These are phyloP conservation scores for Plectosphaerella plurivora DNA, from an alignment of 2,329 filamentous ascomycete genomes.

Conservation along the genomic window DNA sequence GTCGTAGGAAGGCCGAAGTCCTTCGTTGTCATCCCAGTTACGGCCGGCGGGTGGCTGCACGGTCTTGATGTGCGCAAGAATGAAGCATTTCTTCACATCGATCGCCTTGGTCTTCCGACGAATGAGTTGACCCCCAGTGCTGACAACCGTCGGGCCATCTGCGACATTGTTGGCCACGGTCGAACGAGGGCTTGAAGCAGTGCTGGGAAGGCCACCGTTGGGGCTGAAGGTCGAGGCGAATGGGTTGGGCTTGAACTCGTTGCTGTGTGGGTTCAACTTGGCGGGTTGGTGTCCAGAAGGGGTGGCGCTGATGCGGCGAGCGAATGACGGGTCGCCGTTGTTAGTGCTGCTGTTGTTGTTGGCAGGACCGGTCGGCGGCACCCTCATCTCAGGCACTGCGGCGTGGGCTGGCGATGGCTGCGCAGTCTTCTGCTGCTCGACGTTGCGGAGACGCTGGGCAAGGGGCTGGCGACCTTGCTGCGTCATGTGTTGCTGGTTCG, in stretches of 20 bases:
- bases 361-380: constrained; percentile 70
- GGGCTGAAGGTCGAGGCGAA: constrained; percentile 80
- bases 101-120: constrained; percentile 68
- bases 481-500: constrained; percentile 35
- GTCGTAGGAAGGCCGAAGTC: constrained; percentile 79
- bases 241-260: constrained; percentile 83
- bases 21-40: constrained; percentile 72
- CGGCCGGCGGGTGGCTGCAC: constrained; percentile 47
- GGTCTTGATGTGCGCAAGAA: constrained; percentile 50
- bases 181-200: constrained; percentile 68
- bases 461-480: constrained; percentile 35
- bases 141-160: constrained; percentile 15
- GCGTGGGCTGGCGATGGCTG: constrained; percentile 35
- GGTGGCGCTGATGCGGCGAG: constrained; percentile 48
- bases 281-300: constrained; percentile 42
- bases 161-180: constrained; percentile 47
- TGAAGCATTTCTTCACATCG: constrained; percentile 64
- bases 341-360: constrained; percentile 52
- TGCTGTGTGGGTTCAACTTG: constrained; percentile 61
- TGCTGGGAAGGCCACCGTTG: constrained; percentile 55
- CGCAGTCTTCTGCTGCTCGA: constrained; percentile 48
- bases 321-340: constrained; percentile 45
- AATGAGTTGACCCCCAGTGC: constrained; percentile 47
- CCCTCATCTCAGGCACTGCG: constrained; percentile 57
- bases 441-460: constrained; percentile 44